Percentiles rank a stretch among this genome's conserved stretches.
These are phyloP conservation scores for Ganoderma meredithae DNA, from an alignment of 1,284 basidiomycete genomes.

Conservation along the genomic window DNA sequence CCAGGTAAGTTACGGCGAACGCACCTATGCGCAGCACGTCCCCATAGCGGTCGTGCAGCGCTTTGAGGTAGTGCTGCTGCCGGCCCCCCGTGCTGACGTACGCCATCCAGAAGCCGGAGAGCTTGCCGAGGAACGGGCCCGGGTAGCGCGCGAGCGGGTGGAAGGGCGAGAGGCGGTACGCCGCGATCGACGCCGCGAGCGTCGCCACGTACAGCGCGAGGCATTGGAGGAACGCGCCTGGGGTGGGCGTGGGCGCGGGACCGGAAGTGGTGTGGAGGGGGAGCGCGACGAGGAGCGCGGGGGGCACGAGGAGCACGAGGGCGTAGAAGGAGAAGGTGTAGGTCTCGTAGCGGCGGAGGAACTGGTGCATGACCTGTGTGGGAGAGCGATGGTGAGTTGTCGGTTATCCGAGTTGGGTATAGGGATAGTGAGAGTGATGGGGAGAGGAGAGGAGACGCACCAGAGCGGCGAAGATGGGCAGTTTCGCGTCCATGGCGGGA, in stretches of 20 bases:
- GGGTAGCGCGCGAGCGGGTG: slow-evolving; percentile 30
- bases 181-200: slow-evolving; percentile 30
- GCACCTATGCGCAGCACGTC: slow-evolving; percentile 40
- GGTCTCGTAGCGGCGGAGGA: neutral
- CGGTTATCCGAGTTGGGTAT: too few species aligned
- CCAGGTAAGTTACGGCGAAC: too few species aligned
- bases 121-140: slow-evolving; percentile 37
- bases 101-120: slow-evolving; percentile 35
- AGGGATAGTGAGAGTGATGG: too few species aligned
- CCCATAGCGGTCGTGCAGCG: slow-evolving; percentile 38
- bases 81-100: slow-evolving; percentile 30
- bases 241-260: neutral
- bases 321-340: neutral
- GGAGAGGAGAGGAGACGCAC: neutral
- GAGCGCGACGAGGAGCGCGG: neutral
- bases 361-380: neutral
- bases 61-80: slow-evolving; percentile 34
- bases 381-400: neutral
- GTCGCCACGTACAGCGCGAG: slow-evolving; percentile 8
- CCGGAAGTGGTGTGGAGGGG: neutral
- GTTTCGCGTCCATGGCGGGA: neutral
- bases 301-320: neutral
- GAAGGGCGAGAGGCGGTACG: slow-evolving; percentile 41
- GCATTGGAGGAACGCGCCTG: neutral
- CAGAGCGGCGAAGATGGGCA: neutral